phyloP scores from a whole-genome alignment of 2,329 filamentous ascomycete genomes.

The Colletotrichum orbiculare region DNA sequence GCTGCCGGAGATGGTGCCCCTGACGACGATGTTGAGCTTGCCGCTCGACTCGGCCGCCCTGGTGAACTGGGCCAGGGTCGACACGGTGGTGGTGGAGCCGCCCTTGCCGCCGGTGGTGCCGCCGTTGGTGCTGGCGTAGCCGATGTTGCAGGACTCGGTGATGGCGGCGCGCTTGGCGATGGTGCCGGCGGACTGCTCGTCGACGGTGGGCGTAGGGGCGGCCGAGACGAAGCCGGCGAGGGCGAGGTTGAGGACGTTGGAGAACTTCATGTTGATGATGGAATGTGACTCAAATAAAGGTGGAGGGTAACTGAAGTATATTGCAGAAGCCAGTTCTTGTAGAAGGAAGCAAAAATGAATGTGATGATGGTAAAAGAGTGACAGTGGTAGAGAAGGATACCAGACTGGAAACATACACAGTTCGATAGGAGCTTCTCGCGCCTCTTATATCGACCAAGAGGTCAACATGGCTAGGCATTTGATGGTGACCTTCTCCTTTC shows the following conservation, averaged over 20 bases:
- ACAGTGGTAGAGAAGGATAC: constrained; percentile 2
- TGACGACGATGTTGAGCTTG: constrained; percentile 54
- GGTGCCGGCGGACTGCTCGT: constrained; percentile 41
- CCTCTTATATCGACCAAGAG: constrained; percentile 10
- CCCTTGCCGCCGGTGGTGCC: constrained; percentile 63
- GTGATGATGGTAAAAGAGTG: constrained; percentile 13
- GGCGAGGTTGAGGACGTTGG: constrained; percentile 42
- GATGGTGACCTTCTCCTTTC: not conserved
- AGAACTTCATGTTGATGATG: constrained; percentile 45
- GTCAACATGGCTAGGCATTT: not conserved
- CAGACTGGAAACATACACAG: not conserved
- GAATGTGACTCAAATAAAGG: not conserved
- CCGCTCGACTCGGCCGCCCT: constrained; percentile 57
- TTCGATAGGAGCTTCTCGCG: not conserved
- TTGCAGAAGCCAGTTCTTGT: constrained; percentile 26
- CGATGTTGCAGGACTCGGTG: constrained; percentile 49
- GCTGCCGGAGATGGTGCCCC: constrained; percentile 53
- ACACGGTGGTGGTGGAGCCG: constrained; percentile 62
- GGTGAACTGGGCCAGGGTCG: constrained; percentile 58
- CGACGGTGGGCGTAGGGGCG: constrained; percentile 45
- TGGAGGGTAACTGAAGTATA: not conserved
- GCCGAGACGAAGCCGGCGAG: constrained; percentile 45
- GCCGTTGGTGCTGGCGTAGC: constrained; percentile 48
- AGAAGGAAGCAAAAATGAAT: constrained; percentile 6
- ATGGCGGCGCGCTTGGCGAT: constrained; percentile 49